Base-by-base conservation (phyloP, 768 basidiomycete species). In the Daedaleopsis sinensis region DNA sequence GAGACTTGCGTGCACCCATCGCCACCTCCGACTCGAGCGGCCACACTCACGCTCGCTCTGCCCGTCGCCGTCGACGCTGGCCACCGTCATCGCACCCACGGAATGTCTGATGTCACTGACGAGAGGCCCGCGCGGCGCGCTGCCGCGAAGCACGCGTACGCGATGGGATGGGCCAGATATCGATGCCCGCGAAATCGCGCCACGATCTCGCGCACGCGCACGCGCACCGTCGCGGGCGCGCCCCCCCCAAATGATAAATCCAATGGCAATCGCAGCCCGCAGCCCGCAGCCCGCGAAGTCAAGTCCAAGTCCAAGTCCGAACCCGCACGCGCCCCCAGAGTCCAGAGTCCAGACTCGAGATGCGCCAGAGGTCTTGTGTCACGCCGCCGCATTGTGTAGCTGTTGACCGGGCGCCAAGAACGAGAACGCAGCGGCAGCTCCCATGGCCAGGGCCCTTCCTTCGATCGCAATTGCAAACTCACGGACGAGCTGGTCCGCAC, bases 301-400 rank as follows among this genome's bases (percentile, higher is more conserved):
- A 7, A 32, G n/a, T n/a, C n/a, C n/a, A n/a, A n/a, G n/a, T n/a
- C n/a, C n/a, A n/a, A n/a, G n/a, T n/a, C n/a, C n/a, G n/a, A n/a
- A n/a, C n/a, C n/a, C n/a, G n/a, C n/a, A n/a, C n/a, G n/a, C n/a
- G n/a, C n/a, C n/a, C n/a, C n/a, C n/a, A n/a, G n/a, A n/a, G n/a
- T n/a, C n/a, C n/a, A n/a, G n/a, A n/a, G n/a, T n/a, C n/a, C n/a
- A n/a, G n/a, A 49, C 55, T 51, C 50, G 42, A 57, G 55, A 57
- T 57, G 46, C 44, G 51, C 43, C 43, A 39, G 55, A 39, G 55
- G 61, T 62, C 61, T 48, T 62, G 61, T 62, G 61, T 57, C 43
- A 37, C 5, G 21, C 47, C 60, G 49, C n/a, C 55, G 49, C 60
- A 48, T 48, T 48, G 42, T 24, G 55, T 11, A 42, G 27, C 37